Base-by-base conservation (phyloP, 805 yeast genomes). In the Saturnispora mendoncae region DNA sequence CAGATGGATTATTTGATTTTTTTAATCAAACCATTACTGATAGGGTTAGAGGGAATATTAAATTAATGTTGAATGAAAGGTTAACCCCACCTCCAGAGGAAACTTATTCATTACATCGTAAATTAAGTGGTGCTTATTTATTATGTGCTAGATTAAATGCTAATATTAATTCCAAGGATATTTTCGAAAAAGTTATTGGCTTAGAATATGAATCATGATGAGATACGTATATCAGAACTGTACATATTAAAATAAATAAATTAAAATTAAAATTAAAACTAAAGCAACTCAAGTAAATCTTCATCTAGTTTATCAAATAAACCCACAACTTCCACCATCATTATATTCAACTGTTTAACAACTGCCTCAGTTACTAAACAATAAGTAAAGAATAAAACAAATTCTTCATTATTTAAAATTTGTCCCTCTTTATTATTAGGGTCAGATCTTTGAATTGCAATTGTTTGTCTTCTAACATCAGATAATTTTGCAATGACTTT, bases 61-160 rank as follows among this genome's bases (percentile, higher is more conserved):
- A 86, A 2, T 65, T 88, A 41, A 92, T 92, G 98, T 69, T 92
- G 46, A 75, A 80, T 46, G 95, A 92, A 61, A 75, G 98, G 51
- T 67, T 92, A 46, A 77, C 95, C 3, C 97, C 98, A 3, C 98
- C 98, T 12, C 98, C 98, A 2, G 97, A 92, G 55, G 98, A 92
- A 61, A 92, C 98, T 0, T 92, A 92, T 59, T 83, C 95, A n/a
- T 68, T 92, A 52, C 98, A 92, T 63, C 72, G 98, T 54, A 92
- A 92, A 57, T 77, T 92, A 55, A 84, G 95, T 56, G 98, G 98
- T 9, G 94, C 92, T 1, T 92, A 84, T 56, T 67, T 92, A 46
- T 68, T 92, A 41, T 90, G 97, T 65, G 84, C 97, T 3, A 74
- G 84, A 51, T 69, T 92, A 61, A 68, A 75, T 31, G 97, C 97